Percentiles rank a stretch among this genome's conserved stretches.
These are phyloP conservation scores for Zygoascus hellenicus DNA, from an alignment of 1,139 yeast species.

Conservation along the genomic window DNA sequence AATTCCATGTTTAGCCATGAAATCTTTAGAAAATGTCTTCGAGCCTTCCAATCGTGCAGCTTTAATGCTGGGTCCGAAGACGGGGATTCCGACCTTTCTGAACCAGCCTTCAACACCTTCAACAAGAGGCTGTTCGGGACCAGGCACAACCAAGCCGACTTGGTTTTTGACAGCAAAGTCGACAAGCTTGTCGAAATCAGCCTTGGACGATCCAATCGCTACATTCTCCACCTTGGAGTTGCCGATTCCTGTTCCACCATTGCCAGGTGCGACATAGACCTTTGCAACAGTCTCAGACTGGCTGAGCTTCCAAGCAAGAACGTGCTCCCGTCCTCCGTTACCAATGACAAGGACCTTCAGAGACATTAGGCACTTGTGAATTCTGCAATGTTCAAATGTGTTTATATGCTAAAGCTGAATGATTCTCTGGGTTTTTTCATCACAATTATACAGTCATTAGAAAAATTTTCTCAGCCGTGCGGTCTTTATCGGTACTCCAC, in stretches of 20 bases:
- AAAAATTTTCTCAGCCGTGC: constrained; percentile 4
- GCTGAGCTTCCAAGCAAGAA: constrained; percentile 84
- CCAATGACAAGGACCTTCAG: constrained; percentile 80
- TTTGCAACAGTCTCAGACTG: constrained; percentile 68
- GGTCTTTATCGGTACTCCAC: not conserved
- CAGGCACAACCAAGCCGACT: constrained; percentile 81
- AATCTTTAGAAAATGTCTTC: constrained; percentile 87
- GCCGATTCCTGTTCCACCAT: constrained; percentile 75
- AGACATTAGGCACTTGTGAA: constrained; percentile 2
- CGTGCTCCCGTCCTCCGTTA: constrained; percentile 99
- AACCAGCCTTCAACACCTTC: constrained; percentile 80
- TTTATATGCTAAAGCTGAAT: not conserved
- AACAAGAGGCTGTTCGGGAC: constrained; percentile 98
- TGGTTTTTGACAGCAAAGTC: constrained; percentile 44
- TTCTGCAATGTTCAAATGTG: not conserved
- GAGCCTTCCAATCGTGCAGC: constrained; percentile 98
- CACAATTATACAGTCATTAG: not conserved
- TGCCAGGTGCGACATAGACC: constrained; percentile 93
- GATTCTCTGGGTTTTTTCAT: not conserved
- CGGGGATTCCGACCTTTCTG: constrained; percentile 76
- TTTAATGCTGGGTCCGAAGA: constrained; percentile 85
- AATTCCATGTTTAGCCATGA: constrained; percentile 85
- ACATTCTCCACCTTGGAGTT: constrained; percentile 61
- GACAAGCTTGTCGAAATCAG: constrained; percentile 53
- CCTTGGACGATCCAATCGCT: constrained; percentile 55